Evolutionary conservation across 352 stramenopile species (phyloP).

Genomic region (Pelagophyceae sp.): DNA sequence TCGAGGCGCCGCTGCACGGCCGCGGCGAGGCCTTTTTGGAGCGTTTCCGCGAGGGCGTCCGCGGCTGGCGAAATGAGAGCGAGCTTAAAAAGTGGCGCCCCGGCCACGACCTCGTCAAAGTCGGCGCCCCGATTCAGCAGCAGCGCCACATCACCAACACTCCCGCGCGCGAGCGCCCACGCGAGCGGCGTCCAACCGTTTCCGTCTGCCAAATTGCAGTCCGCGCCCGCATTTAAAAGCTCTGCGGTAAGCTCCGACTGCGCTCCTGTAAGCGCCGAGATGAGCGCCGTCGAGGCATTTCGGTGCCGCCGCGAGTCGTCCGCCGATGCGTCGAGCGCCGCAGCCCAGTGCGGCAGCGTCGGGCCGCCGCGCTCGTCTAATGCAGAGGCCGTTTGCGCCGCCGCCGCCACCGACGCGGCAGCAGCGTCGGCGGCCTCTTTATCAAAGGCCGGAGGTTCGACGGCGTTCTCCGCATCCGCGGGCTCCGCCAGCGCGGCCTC

Average conservation of each 20-base stretch:
- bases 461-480: too few relatives aligned
- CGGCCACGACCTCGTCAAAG: neutral
- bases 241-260: neutral
- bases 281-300: neutral
- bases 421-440: too few relatives aligned
- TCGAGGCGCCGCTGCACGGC: too few relatives aligned
- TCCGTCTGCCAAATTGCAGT: neutral
- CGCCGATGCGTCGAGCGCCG: neutral
- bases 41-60: neutral
- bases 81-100: neutral
- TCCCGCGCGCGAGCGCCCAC: neutral
- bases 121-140: neutral
- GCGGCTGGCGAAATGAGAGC: neutral
- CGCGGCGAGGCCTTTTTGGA: too few relatives aligned
- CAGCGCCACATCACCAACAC: neutral
- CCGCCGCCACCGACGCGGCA: too few relatives aligned
- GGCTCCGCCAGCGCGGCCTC: too few relatives aligned
- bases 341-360: neutral
- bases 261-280: neutral
- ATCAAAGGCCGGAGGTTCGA: too few relatives aligned
- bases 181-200: neutral
- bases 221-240: neutral
- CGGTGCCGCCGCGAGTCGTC: neutral
- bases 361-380: constrained; percentile 10
- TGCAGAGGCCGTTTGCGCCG: too few relatives aligned